Conservation (phyloP, 176 grass and related monocot species). For the Lolium multiflorum region DNA sequence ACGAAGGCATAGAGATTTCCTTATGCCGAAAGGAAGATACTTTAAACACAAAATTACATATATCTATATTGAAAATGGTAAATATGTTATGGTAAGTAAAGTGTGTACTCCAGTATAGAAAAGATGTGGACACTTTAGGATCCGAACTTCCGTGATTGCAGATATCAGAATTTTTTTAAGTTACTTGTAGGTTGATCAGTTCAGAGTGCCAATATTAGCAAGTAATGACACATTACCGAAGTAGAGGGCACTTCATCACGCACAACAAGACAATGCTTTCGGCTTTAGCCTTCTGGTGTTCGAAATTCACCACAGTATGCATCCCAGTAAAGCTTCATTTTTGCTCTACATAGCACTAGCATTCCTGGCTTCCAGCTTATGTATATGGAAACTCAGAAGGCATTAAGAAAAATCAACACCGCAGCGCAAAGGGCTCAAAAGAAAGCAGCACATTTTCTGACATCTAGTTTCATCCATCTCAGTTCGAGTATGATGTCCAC, state of each 20-base stretch:
- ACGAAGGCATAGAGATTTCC: background rate
- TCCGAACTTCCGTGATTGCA: background rate
- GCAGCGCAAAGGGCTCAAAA: background rate
- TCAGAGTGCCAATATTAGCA: conserved; percentile 5
- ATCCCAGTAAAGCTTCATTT: background rate
- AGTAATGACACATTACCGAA: background rate
- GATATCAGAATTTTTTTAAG: background rate
- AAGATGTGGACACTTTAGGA: background rate
- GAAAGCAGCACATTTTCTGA: background rate
- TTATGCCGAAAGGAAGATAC: background rate
- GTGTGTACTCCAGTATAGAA: background rate
- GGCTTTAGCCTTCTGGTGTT: conserved; percentile 19
- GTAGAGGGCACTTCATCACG: background rate
- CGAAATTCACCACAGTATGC: background rate
- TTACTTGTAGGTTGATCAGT: background rate
- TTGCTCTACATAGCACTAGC: background rate
- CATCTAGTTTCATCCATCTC: conserved; percentile 16
- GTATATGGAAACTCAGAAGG: conserved; percentile 17
- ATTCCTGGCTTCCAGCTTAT: background rate
- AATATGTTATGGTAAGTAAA: background rate
- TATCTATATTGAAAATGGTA: background rate
- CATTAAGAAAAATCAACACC: background rate
- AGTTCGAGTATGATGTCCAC: conserved; percentile 13
- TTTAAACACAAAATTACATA: background rate
- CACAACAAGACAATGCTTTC: background rate